phyloP scores from a whole-genome alignment of 1,284 basidiomycete species.

The Sanghuangporus baumii region DNA sequence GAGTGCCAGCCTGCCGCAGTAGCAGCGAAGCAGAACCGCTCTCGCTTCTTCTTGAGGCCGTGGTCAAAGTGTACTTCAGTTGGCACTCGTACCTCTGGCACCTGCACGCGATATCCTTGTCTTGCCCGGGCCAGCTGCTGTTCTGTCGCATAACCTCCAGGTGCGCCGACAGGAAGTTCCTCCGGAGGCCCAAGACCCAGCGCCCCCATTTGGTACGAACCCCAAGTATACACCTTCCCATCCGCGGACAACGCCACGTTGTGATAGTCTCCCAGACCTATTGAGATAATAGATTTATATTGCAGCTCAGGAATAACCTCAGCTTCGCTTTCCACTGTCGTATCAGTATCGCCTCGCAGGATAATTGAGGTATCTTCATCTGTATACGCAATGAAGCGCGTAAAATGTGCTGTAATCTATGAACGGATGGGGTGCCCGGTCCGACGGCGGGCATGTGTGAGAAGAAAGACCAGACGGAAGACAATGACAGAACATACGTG shows the following conservation, averaged over 20 bases:
- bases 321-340: conserved; percentile 40
- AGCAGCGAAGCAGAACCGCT: conserved; percentile 71
- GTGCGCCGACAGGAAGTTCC: conserved; percentile 42
- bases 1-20: conserved; percentile 85
- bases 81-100: conserved; percentile 48
- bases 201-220: conserved; percentile 70
- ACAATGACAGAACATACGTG: conserved; percentile 45
- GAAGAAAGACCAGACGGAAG: neutral
- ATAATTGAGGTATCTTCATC: conserved; percentile 61
- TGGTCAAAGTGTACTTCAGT: conserved; percentile 68
- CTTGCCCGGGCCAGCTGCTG: conserved; percentile 30
- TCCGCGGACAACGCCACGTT: conserved; percentile 73
- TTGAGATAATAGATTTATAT: conserved; percentile 70
- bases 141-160: conserved; percentile 53
- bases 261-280: conserved; percentile 88
- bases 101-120: conserved; percentile 24
- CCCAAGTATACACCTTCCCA: conserved; percentile 84
- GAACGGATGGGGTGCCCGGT: conserved; percentile 24
- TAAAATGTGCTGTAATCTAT: conserved; percentile 82
- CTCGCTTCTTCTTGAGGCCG: conserved; percentile 39
- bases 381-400: conserved; percentile 77
- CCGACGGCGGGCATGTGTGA: conserved; percentile 1
- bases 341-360: conserved; percentile 51
- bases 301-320: conserved; percentile 67
- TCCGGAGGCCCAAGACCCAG: conserved; percentile 76